Evolutionary conservation across 2,329 filamentous ascomycete species (phyloP).

Genomic region (Neofusicoccum ribis): DNA sequence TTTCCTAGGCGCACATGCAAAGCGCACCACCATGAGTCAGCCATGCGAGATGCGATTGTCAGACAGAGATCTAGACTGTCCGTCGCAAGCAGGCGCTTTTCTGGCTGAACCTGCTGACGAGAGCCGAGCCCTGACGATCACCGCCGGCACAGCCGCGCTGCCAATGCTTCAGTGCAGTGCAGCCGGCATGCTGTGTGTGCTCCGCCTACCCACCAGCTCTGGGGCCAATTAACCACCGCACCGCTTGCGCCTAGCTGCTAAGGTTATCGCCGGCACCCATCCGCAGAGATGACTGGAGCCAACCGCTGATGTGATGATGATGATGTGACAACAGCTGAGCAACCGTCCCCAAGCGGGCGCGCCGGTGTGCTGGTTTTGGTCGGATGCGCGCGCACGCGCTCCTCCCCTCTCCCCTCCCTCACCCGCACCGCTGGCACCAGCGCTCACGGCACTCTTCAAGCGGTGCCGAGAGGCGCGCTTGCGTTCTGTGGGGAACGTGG

Average conservation of each 20-base stretch:
- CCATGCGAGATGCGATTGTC: not conserved
- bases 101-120: not conserved
- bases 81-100: not conserved
- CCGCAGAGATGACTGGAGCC: not conserved
- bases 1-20: not conserved
- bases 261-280: not conserved
- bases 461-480: too few relatives aligned
- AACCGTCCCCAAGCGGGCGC: too few relatives aligned
- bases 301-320: not conserved
- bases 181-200: not conserved
- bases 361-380: too few relatives aligned
- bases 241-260: not conserved
- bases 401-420: too few relatives aligned
- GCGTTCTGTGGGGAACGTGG: too few relatives aligned
- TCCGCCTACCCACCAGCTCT: not conserved
- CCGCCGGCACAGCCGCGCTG: not conserved
- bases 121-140: not conserved
- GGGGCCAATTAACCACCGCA: not conserved
- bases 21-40: not conserved
- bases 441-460: too few relatives aligned
- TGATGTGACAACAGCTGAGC: not conserved
- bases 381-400: too few relatives aligned
- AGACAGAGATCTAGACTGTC: not conserved
- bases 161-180: not conserved
- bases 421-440: too few relatives aligned